phyloP scores from a whole-genome alignment of 1,139 yeast species.

The Taphrina sp. region DNA sequence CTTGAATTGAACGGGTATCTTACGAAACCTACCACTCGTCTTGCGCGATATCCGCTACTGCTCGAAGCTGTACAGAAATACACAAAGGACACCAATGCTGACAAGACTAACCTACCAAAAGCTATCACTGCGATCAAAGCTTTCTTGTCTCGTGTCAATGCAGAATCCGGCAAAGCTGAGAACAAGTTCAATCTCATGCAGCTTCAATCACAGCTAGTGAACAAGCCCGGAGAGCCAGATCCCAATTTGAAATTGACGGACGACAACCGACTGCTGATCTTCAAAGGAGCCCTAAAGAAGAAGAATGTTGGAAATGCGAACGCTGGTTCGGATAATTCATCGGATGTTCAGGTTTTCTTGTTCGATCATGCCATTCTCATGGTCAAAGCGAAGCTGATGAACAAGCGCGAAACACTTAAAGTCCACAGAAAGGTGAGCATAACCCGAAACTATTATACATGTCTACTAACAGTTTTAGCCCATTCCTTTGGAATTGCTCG shows the following conservation, averaged over 20 bases:
- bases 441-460: background rate
- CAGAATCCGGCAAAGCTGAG: slow-evolving; percentile 90
- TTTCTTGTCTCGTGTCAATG: slow-evolving; percentile 74
- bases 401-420: slow-evolving; percentile 85
- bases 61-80: slow-evolving; percentile 79
- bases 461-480: slow-evolving; percentile 50
- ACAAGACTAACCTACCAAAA: slow-evolving; percentile 64
- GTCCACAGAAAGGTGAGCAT: slow-evolving; percentile 64
- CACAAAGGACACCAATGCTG: slow-evolving; percentile 73
- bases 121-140: slow-evolving; percentile 76
- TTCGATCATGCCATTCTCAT: slow-evolving; percentile 86
- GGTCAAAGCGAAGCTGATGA: slow-evolving; percentile 80
- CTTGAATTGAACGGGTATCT: slow-evolving; percentile 89
- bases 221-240: slow-evolving; percentile 72
- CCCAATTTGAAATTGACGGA: slow-evolving; percentile 82
- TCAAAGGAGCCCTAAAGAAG: slow-evolving; percentile 73
- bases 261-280: slow-evolving; percentile 73
- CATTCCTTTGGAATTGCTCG: slow-evolving; percentile 79
- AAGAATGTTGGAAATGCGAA: slow-evolving; percentile 49
- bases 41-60: slow-evolving; percentile 88
- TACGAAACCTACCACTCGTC: slow-evolving; percentile 93
- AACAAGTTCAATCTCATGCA: slow-evolving; percentile 89
- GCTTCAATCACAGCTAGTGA: slow-evolving; percentile 69
- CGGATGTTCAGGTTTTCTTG: slow-evolving; percentile 72
- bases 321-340: slow-evolving; percentile 64